Base-by-base conservation (phyloP, 2,329 filamentous ascomycete species). In the Microdochium paspali region DNA sequence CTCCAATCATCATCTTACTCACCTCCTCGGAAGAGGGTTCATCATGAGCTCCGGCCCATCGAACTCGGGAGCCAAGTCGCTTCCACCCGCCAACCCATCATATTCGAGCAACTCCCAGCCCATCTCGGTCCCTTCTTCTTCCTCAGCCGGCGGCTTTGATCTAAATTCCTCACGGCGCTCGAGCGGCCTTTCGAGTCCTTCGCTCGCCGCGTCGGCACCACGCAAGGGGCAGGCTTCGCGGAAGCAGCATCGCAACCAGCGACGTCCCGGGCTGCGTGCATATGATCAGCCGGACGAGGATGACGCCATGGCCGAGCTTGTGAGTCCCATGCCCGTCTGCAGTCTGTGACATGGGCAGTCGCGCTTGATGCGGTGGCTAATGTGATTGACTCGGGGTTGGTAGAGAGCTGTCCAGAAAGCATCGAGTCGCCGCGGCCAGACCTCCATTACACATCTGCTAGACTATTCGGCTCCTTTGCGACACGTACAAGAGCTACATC, bases 391-490 rank as follows among this genome's bases (percentile, higher is more conserved):
- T n/a, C n/a, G n/a, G n/a, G n/a, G n/a, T n/a, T 20, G 39, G 49
- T 39, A 64, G 51, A 69, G 76, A 53, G 76, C 76, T 20, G 65
- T 80, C 49, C 70, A 75, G 49, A 80, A 79, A 54, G 65, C 76
- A 12, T 74, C 72, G n/a, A 77, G 76, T 60, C 84, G 93, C 50
- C 88, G 93, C 58, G 93, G 93, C 47, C 91, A 96, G 67, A 96
- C 90, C 47, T 95, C 88, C 59, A 98, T 98, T 62, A 97, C 93
- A 35, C 93, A 98, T 66, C 71, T 98, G 49, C 87, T 98, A 76
- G 91, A 91, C 70, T 95, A 96, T 66, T 82, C 86, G 42, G 73
- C 89, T 20, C 87, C 90, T 21, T 82, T 86, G 39, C 80, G 87
- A 44, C 84, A 85, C 21, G 79, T 83, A 51, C 76, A 76, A 57